A percentile compares a stretch with the other conserved stretches of the same genome.
phyloP scores from a whole-genome alignment of 768 basidiomycete genomes.

The Hysterangium stoloniferum region DNA sequence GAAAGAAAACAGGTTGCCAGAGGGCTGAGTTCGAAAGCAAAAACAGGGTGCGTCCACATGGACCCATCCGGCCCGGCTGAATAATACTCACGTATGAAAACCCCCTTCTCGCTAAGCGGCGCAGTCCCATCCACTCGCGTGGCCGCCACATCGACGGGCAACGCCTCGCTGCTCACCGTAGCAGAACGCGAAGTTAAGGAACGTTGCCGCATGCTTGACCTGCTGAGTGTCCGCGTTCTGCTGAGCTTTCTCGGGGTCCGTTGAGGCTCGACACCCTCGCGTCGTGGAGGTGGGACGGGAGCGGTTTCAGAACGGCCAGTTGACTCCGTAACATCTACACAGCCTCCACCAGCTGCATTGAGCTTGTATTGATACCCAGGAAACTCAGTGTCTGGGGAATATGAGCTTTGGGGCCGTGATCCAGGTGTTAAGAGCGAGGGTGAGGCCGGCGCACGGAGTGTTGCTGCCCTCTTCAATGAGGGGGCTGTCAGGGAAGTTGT shows the following conservation, averaged over 20 bases:
- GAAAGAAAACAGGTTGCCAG: neutral
- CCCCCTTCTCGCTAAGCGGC: too few relatives aligned
- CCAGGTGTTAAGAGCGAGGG: neutral
- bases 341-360: too few relatives aligned
- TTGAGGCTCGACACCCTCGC: too few relatives aligned
- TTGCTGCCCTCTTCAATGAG: neutral
- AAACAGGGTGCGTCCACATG: neutral
- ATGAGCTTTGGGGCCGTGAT: neutral
- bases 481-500: neutral
- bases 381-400: neutral
- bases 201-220: neutral
- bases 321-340: too few relatives aligned
- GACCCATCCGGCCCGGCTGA: neutral
- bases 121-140: too few relatives aligned
- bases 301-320: too few relatives aligned
- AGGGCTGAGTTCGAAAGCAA: constrained; percentile 3
- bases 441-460: neutral
- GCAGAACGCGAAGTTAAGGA: neutral
- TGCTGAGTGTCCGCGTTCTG: neutral
- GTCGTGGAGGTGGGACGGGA: too few relatives aligned
- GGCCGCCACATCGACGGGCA: too few relatives aligned
- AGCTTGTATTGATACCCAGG: neutral
- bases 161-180: too few relatives aligned
- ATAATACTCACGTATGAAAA: neutral
- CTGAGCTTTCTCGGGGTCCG: too few relatives aligned